Base-by-base conservation (phyloP, 1,284 basidiomycete species). In the Malassezia globosa region DNA sequence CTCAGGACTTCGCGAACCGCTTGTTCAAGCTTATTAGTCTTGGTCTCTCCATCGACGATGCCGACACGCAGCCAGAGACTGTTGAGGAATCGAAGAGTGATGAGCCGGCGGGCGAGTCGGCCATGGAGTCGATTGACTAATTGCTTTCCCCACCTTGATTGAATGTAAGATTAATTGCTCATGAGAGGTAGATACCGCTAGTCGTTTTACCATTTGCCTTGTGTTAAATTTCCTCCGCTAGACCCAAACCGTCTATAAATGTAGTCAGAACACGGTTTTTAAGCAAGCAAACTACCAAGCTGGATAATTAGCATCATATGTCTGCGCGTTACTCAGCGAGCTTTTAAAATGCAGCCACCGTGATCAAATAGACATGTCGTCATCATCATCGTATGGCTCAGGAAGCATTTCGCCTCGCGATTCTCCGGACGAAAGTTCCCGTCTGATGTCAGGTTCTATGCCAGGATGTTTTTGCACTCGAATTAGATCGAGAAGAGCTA, bases 1-100 rank as follows among this genome's bases (percentile, higher is more conserved):
- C 92, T 18, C 82, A 85, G 60, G 87, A 86, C 64, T 96, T 95
- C 75, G 86, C 89, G 61, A 83, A 84, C 78, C 86, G 92, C 62
- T 94, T 96, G 73, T 83, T 94, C 81, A 84, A 89, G 68, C 95
- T 96, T 87, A 92, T 97, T 76, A 80, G 83, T 42, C 75, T 80
- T 45, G 78, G 78, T 67, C 75, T 79, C 37, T 75, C 74, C 48
- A 77, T 78, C 59, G 76, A 77, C 66, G 72, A 71, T 43, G 45
- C 57, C 23, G 60, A 57, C 37, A 42, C 34, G 25, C n/a, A 27
- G 6, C 29, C 25, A 21, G 26, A 38, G 18, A 47, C 54, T 37
- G 58, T 58, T 8, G 59, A 45, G 10, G 45, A 47, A 36, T 51
- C 55, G 39, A 59, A 55, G 25, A 55, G 49, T 46, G 62, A 61